Evolutionary conservation across 495 filamentous ascomycete species (phyloP).

Genomic region (Penicillium pancosmium): DNA sequence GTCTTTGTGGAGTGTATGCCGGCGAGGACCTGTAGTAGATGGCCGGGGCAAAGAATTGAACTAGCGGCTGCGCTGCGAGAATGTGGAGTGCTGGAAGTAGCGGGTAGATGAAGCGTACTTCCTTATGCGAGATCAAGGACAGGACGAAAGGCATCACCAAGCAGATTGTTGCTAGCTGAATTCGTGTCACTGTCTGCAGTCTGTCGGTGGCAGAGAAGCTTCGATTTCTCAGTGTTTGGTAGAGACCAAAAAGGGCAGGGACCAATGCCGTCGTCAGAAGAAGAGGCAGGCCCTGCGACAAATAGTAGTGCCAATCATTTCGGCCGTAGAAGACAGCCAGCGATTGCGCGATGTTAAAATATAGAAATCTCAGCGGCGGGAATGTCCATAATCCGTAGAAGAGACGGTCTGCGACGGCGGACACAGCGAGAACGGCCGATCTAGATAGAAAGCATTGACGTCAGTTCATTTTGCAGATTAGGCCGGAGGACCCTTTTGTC

Average conservation of each 20-base stretch:
- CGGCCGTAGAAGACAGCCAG: slow-evolving; percentile 91
- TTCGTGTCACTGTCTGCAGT: slow-evolving; percentile 41
- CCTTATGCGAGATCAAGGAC: slow-evolving; percentile 89
- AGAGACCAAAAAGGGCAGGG: slow-evolving; percentile 69
- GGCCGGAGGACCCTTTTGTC: no score
- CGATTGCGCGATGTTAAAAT: slow-evolving; percentile 88
- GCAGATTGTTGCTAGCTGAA: slow-evolving; percentile 63
- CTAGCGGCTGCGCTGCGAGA: slow-evolving; percentile 68
- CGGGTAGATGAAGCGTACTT: slow-evolving; percentile 96
- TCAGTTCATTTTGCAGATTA: slow-evolving; percentile 7
- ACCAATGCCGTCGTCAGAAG: slow-evolving; percentile 83
- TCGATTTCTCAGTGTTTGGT: slow-evolving; percentile 45
- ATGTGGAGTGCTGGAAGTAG: slow-evolving; percentile 84
- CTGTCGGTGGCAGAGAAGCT: slow-evolving; percentile 28
- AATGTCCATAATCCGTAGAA: slow-evolving; percentile 92
- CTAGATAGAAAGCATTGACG: slow-evolving; percentile 32
- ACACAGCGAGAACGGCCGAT: slow-evolving; percentile 59
- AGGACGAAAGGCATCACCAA: slow-evolving; percentile 63
- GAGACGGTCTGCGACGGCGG: slow-evolving; percentile 69
- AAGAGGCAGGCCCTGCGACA: slow-evolving; percentile 85
- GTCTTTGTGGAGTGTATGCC: slow-evolving; percentile 46
- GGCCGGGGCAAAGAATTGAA: slow-evolving; percentile 62
- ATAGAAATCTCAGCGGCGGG: slow-evolving; percentile 83
- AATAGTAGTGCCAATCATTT: slow-evolving; percentile 91
- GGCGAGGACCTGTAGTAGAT: slow-evolving; percentile 32